Base-by-base conservation (phyloP, 2,329 filamentous ascomycete genomes). In the Botrytis porri region DNA sequence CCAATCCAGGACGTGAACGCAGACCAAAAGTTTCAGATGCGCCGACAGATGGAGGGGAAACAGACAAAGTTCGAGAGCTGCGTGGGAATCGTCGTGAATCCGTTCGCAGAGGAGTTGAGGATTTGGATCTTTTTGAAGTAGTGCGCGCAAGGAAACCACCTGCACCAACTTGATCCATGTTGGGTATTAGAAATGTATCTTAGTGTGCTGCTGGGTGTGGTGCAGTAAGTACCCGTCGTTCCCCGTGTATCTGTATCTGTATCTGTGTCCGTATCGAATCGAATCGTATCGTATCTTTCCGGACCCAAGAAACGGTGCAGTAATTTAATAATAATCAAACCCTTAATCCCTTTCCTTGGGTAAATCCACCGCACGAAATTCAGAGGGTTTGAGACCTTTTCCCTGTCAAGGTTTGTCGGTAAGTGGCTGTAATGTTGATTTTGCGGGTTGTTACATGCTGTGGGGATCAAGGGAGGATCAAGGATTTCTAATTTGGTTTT, bases 381-480 rank as follows among this genome's bases (percentile, higher is more conserved):
- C 35, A 71, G 69, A 71, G 45, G 35, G 35, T 70, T 71, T 65
- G 60, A 71, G 57, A 71, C 59, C 69, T 57, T 54, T 71, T 64
- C 69, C 74, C 74, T 74, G 69, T 73, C 72, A 73, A 66, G 61
- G 62, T 41, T 75, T 61, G 57, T 75, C 74, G 76, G 75, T 65
- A 76, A 67, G 66, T 66, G 62, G 75, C 75, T 76, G 73, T 59
- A 73, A 60, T 64, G 65, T 48, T 54, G 71, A 70, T 69, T 57
- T 57, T 73, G 65, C 37, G 35, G 66, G n/a, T 60, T 65, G 67
- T 60, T 75, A 74, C 75, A 77, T 77, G 73, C 73, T 75, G 70
- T 67, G 69, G 43, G 51, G 43, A 62, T 64, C 62, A 73, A 69
- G 67, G 62, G 67, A 73, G 51, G 61, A n/a, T 43, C 29, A 45